A percentile compares a stretch with the other conserved stretches of the same genome.
Conservation (phyloP, 768 basidiomycete genomes). For the Neoboletus magnificus region DNA sequence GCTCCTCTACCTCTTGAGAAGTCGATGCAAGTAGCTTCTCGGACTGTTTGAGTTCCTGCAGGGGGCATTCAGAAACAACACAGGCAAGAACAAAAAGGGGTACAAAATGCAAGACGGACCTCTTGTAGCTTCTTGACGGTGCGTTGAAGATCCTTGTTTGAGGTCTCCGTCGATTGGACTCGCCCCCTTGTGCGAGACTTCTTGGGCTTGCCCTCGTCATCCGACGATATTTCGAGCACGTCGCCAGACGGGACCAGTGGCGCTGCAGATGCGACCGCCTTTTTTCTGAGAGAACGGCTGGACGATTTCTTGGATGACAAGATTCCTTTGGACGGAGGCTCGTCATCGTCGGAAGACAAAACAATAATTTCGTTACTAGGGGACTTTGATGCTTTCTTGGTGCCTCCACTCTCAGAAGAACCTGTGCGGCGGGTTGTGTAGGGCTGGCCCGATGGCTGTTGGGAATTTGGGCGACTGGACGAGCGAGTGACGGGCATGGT, state of each 20-base stretch:
- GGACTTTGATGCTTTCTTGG: constrained; percentile 15
- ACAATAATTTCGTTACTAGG: constrained; percentile 29
- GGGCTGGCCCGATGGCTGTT: neutral
- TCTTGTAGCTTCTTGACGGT: constrained; percentile 44
- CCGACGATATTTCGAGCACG: constrained; percentile 58
- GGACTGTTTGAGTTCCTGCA: constrained; percentile 21
- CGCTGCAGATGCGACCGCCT: constrained; percentile 14
- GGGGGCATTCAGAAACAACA: neutral
- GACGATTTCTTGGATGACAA: constrained; percentile 11
- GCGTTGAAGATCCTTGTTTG: constrained; percentile 30
- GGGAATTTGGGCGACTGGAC: constrained; percentile 18
- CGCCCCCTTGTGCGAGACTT: constrained; percentile 11
- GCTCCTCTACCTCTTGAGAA: constrained; percentile 19
- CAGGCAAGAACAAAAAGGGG: neutral
- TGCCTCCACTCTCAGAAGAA: constrained; percentile 1
- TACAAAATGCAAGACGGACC: constrained; percentile 27
- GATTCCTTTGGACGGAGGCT: constrained; percentile 20
- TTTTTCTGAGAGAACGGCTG: constrained; percentile 12
- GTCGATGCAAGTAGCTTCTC: constrained; percentile 6
- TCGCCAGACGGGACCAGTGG: constrained; percentile 28
- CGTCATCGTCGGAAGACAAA: constrained; percentile 35
- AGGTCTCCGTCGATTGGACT: constrained; percentile 14
- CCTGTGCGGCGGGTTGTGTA: constrained; percentile 9
- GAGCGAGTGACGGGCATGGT: constrained; percentile 31
- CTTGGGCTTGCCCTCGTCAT: constrained; percentile 39